Evolutionary conservation across 768 basidiomycete species (phyloP).

Genomic region (Strobilomyces echinocephalus): DNA sequence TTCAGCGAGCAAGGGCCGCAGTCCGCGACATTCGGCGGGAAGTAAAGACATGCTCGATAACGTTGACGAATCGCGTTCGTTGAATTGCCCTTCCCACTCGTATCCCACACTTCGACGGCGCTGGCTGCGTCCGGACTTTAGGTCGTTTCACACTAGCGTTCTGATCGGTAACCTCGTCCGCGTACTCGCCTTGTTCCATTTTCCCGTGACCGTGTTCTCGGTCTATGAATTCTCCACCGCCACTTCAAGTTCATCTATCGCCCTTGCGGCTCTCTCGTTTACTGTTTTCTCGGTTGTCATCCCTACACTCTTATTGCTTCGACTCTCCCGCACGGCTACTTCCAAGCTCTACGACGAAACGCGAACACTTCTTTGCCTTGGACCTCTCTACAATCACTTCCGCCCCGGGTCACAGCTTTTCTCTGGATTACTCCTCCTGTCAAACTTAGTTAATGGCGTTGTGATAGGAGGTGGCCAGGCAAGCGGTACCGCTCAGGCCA

Average conservation of each 20-base stretch:
- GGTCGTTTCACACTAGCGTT: slow-evolving; percentile 76
- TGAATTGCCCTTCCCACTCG: slow-evolving; percentile 21
- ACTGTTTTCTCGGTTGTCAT: slow-evolving; percentile 71
- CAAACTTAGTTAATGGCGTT: slow-evolving; percentile 77
- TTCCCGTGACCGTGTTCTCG: slow-evolving; percentile 90
- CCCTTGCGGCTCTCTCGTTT: slow-evolving; percentile 80
- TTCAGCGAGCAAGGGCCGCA: slow-evolving; percentile 27
- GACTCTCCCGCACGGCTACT: slow-evolving; percentile 76
- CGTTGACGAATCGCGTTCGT: slow-evolving; percentile 29
- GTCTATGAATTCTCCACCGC: slow-evolving; percentile 54
- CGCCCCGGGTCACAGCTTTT: slow-evolving; percentile 89
- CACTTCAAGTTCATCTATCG: slow-evolving; percentile 54
- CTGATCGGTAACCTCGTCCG: slow-evolving; percentile 90
- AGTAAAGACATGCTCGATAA: slow-evolving; percentile 52
- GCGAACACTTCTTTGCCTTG: slow-evolving; percentile 81
- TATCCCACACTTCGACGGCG: slow-evolving; percentile 28
- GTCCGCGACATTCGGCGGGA: slow-evolving; percentile 38
- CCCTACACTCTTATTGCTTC: slow-evolving; percentile 69
- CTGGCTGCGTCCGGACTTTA: slow-evolving; percentile 49
- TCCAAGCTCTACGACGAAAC: slow-evolving; percentile 95
- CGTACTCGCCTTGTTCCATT: slow-evolving; percentile 86
- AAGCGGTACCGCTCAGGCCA: slow-evolving; percentile 87
- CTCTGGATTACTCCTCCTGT: slow-evolving; percentile 71
- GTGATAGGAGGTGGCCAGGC: slow-evolving; percentile 87
- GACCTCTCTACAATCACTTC: slow-evolving; percentile 94